Base-by-base conservation (phyloP, 2,329 filamentous ascomycete genomes). In the Arthroderma sp. region DNA sequence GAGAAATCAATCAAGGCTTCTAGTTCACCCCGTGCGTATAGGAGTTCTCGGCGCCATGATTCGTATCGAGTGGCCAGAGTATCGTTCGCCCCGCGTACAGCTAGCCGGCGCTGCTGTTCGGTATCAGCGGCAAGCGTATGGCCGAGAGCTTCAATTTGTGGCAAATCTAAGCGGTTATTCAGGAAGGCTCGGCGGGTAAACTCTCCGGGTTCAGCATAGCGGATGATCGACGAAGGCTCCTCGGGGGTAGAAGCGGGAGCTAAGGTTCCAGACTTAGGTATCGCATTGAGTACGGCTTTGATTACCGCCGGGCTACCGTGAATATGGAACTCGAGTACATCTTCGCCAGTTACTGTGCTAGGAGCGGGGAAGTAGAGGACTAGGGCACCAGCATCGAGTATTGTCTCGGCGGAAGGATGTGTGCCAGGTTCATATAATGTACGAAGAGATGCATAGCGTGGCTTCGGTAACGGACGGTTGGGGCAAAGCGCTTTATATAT, bases 1-100 rank as follows among this genome's bases (percentile, higher is more conserved):
- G 85, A 83, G 60, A 98, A 98, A 63, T 98, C 91, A 49, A 98
- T 96, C 53, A 98, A 67, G 0, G 91, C 91, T 64, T 98, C 91
- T 34, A 98, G 73, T 65, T 96, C 88, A 6, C 86, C 91, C 1
- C 91, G 78, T 6, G 88, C 88, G 50, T 82, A 73, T 5, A 96
- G 69, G 11, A 98, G 66, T 51, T 79, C 72, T 50, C 76, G 69
- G 28, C 89, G 78, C 91, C 91, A 98, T 6, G 57, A 56, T 53
- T 95, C 87, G 61, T 98, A 98, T 11, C 79, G 78, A 47, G 73
- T 71, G 0, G 85, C 78, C 8, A 95, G 70, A 0, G 71, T 65
- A 22, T 81, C 80, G 3, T 78, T 83, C 29, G 79, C 79, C 5
- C 87, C 87, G 3, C 83, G 78, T 1, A 95, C 81, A 0, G 89